Base-by-base conservation (phyloP, 805 yeast species). In the Kodamaea leandrae region DNA sequence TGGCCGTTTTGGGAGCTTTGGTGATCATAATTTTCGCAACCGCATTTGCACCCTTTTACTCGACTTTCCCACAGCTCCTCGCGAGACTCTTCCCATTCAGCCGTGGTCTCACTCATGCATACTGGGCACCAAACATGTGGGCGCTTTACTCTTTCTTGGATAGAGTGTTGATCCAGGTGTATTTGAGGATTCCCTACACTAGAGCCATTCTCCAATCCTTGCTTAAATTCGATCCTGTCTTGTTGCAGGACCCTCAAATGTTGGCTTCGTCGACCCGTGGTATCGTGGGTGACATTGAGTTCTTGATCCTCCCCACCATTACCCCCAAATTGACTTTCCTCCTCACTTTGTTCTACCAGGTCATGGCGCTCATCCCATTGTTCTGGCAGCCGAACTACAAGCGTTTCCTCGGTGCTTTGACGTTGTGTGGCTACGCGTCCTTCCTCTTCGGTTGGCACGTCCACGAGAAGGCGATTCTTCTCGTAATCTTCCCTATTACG, bases 111-210 rank as follows among this genome's bases (percentile, higher is more conserved):
- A 93, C 97, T 4, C 99, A 93, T 63, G 96, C 98, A 0, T 93
- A 93, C 64, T 93, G 99, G 98, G 98, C 99, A 1, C 98, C 99
- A 12, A 93, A 93, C 55, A 69, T 89, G 35, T 93, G 99, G 99
- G 96, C 99, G 0, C 52, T 91, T 7, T 93, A 93, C 62, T 86
- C 97, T 2, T 83, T 86, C 49, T 45, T 74, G 10, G 99, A 93
- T 61, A 72, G 95, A 43, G 55, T 82, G 0, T 67, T 89, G 43
- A 72, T 83, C 13, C 71, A 72, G 40, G 43, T 74, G 3, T 68
- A 68, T 47, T 54, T 58, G 26, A 53, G 52, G 17, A 43, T 68
- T n/a, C 71, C 75, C 1, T 38, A 66, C 21, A 26, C 61, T 2
- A 60, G 57, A 21, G 46, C 48, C 9, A 56, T 64, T 3, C 56